Evolutionary conservation across 2,329 filamentous ascomycete species (phyloP).

Genomic region (Lasiodiplodia theobromae): DNA sequence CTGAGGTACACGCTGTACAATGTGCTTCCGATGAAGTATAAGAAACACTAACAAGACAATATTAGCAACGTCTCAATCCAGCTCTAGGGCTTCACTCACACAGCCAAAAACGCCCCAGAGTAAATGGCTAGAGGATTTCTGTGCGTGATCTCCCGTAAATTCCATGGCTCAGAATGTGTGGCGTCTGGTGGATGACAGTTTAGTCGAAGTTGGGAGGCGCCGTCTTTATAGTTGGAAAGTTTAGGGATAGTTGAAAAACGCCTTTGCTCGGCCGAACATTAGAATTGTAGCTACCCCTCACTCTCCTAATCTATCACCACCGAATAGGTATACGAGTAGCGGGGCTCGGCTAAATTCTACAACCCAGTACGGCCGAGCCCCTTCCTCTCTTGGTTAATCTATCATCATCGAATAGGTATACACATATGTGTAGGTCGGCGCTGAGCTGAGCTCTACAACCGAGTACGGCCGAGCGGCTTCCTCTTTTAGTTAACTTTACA

Average conservation of each 20-base stretch:
- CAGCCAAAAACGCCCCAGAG: neutral
- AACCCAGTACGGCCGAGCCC: neutral
- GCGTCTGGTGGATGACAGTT: neutral
- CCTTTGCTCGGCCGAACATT: neutral
- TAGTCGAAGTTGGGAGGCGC: neutral
- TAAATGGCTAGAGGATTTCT: neutral
- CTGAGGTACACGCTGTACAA: neutral
- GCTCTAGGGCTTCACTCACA: neutral
- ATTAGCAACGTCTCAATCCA: neutral
- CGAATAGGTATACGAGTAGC: neutral
- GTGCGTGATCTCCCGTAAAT: neutral
- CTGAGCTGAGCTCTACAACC: neutral
- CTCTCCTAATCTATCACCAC: neutral
- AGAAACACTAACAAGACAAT: neutral
- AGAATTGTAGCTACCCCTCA: neutral
- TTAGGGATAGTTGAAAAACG: neutral
- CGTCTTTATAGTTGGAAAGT: neutral
- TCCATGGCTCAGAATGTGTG: neutral
- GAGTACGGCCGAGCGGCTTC: neutral
- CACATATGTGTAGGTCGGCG: neutral
- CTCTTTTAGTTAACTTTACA: no score
- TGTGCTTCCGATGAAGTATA: neutral
- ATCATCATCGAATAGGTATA: no score
- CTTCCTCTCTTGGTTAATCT: no score
- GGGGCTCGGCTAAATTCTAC: neutral